Evolutionary conservation across 2,329 filamentous ascomycete species (phyloP), one percentile per base, ranked within the genome.

Genomic region (Ophiocordyceps camponoti-rufipedis): DNA sequence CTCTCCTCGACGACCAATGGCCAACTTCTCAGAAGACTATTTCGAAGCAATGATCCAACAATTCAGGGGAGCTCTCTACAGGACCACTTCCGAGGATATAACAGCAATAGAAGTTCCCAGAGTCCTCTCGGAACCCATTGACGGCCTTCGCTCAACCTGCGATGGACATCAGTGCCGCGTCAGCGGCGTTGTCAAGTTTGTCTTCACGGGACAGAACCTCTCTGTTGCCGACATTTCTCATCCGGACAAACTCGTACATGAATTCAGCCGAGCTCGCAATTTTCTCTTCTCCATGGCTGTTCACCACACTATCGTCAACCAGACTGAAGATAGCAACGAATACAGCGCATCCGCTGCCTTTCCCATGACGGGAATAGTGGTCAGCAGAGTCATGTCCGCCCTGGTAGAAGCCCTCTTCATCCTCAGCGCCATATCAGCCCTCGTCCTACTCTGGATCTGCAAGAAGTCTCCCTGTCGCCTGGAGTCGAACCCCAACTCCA

Each of bases 351-450:
- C 45, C 0, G 54, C 1, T 45, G 57, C 0, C 50, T 54, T 38
- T 42, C 35, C 0, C 2, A 40, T 58, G 1, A 47, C 51, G 0
- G 64, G 58, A 0, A 52, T 66, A 0, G 43, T 61, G 0, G 61
- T 63, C 4, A 65, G 57, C 42, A 49, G 63, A 2, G 1, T 48
- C 0, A 55, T 62, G 10, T 58, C 63, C 0, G 54, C 54, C 0
- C 32, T 52, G 0, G 51, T 64, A 0, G 63, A 66, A 14, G 48
- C 40, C 0, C 12, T 64, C 0, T 43, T 66, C 1, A n/a, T 47
- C 0, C 0, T 59, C 0, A 51, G 60, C 0, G 48, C 56, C 0
- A 1, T 56, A 0, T 49, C 54, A 1, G 53, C 56, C 0, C 18
- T 45, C 0, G 3, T 46, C 0, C 32, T 60, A 0, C 31, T 59